Conservation (phyloP, 2,329 filamentous ascomycete genomes). For the Teratosphaeria viscida region DNA sequence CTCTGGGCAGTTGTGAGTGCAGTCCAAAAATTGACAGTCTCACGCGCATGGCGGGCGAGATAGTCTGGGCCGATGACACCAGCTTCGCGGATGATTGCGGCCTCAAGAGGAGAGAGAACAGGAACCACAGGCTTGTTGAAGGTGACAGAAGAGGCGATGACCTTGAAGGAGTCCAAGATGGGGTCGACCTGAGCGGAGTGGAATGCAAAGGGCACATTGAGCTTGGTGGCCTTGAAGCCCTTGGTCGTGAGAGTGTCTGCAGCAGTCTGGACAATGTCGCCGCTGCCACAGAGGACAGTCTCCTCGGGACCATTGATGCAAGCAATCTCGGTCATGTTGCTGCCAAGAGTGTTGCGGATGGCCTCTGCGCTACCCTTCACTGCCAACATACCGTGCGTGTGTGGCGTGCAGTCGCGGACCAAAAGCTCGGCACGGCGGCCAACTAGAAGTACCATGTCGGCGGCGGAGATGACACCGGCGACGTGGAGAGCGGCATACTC, state of each 20-base stretch:
- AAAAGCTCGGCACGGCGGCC: slow-evolving; percentile 57
- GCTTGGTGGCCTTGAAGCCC: slow-evolving; percentile 50
- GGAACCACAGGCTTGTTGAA: slow-evolving; percentile 51
- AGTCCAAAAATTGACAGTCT: slow-evolving; percentile 58
- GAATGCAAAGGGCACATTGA: slow-evolving; percentile 59
- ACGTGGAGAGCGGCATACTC: slow-evolving; percentile 64
- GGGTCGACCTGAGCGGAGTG: slow-evolving; percentile 56
- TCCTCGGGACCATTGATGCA: slow-evolving; percentile 69
- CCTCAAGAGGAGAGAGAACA: slow-evolving; percentile 58
- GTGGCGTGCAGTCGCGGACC: slow-evolving; percentile 52
- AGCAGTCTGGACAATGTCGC: slow-evolving; percentile 48
- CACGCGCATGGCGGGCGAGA: slow-evolving; percentile 53
- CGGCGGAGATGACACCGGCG: slow-evolving; percentile 59
- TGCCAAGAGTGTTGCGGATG: slow-evolving; percentile 43
- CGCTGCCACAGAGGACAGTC: slow-evolving; percentile 59
- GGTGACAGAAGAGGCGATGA: slow-evolving; percentile 41
- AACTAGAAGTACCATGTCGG: slow-evolving; percentile 62
- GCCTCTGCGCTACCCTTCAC: slow-evolving; percentile 43
- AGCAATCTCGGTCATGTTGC: slow-evolving; percentile 45
- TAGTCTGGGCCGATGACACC: slow-evolving; percentile 52
- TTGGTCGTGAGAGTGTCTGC: slow-evolving; percentile 39
- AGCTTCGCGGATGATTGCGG: slow-evolving; percentile 47
- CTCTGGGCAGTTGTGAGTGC: slow-evolving; percentile 51
- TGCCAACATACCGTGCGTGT: slow-evolving; percentile 58
- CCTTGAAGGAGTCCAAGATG: slow-evolving; percentile 51